Base-by-base conservation (phyloP, 352 stramenopile species). In the Globisporangium parvum region DNA sequence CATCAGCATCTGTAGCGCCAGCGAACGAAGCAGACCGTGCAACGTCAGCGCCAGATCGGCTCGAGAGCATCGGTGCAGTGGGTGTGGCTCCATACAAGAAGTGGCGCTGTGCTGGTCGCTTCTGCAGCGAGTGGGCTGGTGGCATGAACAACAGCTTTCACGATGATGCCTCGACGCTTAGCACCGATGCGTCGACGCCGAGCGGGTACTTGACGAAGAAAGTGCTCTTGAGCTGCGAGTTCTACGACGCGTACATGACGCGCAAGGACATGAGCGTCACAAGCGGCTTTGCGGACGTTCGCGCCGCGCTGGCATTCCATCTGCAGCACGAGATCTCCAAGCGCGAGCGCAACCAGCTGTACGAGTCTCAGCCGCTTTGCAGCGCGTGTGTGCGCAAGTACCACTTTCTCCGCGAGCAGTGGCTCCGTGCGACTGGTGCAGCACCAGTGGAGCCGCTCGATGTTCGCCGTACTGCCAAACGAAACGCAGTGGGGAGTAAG, bases 171-270 rank as follows among this genome's bases (percentile, higher is more conserved):
- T 46, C 0, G 1, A 31, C 5, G 12, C 23, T 62, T 3, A 47
- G 60, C 20, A 33, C 47, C 9, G 66, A 57, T 3, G 8, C 41
- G 5, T 10, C 44, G 20, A 26, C 70, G 39, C 67, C 77, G 21
- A 71, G 73, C 2, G 75, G 72, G 1, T 81, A 69, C 58, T 51
- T 87, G 12, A 86, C 70, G n/a, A 85, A 84, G 48, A 88, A 87
- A 46, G 67, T 86, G 31, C 9, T 87, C 21, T 65, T 81, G 31
- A 86, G 74, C 59, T 89, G 78, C 47, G 74, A 85, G 31, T 89
- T 88, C 42, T 82, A 71, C 59, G 69, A 87, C 26, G 60, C 70
- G 39, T 85, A 73, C 57, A 55, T 67, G 23, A 61, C 42, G 5
- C 64, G 60, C 10, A 55, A 66, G 18, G 73, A 85, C 54, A 62